Conservation (phyloP, 2,329 filamentous ascomycete species). For the Fusarium chlamydosporum region DNA sequence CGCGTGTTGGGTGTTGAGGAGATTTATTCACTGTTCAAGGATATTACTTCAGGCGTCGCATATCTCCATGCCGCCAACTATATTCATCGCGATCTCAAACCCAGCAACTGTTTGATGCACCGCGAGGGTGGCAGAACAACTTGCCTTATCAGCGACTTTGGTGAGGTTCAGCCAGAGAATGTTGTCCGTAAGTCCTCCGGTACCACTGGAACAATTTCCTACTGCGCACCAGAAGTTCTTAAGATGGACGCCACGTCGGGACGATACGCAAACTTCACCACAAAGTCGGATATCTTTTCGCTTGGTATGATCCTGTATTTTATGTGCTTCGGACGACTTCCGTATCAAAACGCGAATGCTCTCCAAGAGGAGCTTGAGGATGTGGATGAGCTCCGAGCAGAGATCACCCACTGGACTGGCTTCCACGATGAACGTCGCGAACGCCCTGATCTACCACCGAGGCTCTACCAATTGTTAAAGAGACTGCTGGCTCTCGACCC, state of each 20-base stretch:
- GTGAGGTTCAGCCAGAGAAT: slow-evolving; percentile 91
- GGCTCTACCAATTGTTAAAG: slow-evolving; percentile 88
- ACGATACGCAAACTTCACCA: slow-evolving; percentile 90
- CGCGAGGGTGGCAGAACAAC: slow-evolving; percentile 77
- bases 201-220: slow-evolving; percentile 95
- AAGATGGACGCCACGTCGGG: slow-evolving; percentile 75
- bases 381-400: slow-evolving; percentile 83
- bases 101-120: slow-evolving; percentile 93
- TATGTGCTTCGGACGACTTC: slow-evolving; percentile 92
- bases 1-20: slow-evolving; percentile 80
- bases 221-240: slow-evolving; percentile 95
- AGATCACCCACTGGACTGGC: slow-evolving; percentile 89
- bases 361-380: slow-evolving; percentile 94
- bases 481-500: slow-evolving; percentile 84
- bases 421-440: slow-evolving; percentile 83
- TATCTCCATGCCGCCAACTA: slow-evolving; percentile 93
- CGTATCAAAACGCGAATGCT: slow-evolving; percentile 86
- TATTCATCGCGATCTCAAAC: slow-evolving; percentile 96
- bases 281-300: slow-evolving; percentile 98
- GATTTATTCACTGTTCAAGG: slow-evolving; percentile 96
- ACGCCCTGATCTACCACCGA: slow-evolving; percentile 85
- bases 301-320: slow-evolving; percentile 99
- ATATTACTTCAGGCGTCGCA: slow-evolving; percentile 91
- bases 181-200: slow-evolving; percentile 88
- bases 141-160: slow-evolving; percentile 97